Percentiles rank a stretch among this genome's conserved stretches.
These are phyloP conservation scores for Saccharomycopsis sp. DNA, from an alignment of 805 yeast genomes.

Conservation along the genomic window DNA sequence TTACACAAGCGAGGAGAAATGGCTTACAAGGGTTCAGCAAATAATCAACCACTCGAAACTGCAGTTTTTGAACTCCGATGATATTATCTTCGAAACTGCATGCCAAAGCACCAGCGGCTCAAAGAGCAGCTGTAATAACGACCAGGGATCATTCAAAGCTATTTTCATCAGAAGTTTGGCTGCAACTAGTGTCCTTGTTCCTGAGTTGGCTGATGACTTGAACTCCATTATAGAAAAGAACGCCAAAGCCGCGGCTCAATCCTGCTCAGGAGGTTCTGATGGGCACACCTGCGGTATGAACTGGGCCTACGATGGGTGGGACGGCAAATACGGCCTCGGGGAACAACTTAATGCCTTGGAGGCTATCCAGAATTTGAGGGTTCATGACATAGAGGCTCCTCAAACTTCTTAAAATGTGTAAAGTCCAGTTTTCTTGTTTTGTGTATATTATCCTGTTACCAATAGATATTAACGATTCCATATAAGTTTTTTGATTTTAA, in stretches of 20 bases:
- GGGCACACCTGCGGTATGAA: conserved; percentile 69
- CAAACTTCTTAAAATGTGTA: conserved; percentile 33
- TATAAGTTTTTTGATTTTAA: too few relatives aligned
- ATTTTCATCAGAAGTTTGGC: conserved; percentile 60
- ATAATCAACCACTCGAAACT: conserved; percentile 40
- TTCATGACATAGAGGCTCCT: conserved; percentile 43
- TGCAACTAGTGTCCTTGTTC: conserved; percentile 47
- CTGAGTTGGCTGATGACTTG: conserved; percentile 39
- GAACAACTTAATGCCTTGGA: conserved; percentile 76
- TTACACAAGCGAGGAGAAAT: conserved; percentile 41
- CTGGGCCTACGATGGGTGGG: conserved; percentile 58
- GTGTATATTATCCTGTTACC: neutral
- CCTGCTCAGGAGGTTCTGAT: conserved; percentile 71
- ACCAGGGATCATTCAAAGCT: conserved; percentile 73
- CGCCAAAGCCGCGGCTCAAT: conserved; percentile 61
- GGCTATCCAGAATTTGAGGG: conserved; percentile 44
- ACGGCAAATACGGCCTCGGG: conserved; percentile 64
- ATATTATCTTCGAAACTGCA: conserved; percentile 53
- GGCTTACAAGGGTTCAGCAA: conserved; percentile 43
- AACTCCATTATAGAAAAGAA: conserved; percentile 37
- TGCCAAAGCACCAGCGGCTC: conserved; percentile 40
- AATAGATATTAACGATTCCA: neutral
- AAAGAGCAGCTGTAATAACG: conserved; percentile 52
- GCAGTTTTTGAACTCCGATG: conserved; percentile 41
- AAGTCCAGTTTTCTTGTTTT: neutral